Conservation (phyloP, 1,139 yeast species). For the Yamadazyma taylorii region DNA sequence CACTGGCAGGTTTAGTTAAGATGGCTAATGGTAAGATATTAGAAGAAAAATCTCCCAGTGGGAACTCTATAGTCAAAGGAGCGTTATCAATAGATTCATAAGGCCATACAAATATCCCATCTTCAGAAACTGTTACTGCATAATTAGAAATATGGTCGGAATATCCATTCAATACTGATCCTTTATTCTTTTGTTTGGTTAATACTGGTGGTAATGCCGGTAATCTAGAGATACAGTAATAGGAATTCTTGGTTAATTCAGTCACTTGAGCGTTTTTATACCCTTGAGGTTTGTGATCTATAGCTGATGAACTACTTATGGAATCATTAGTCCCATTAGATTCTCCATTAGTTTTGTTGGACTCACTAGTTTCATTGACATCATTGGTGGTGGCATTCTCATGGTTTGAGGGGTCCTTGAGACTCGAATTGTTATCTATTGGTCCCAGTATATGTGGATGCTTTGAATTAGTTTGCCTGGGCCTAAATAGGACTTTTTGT, state of each 20-base stretch:
- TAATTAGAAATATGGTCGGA: slow-evolving; percentile 55
- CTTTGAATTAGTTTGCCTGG: slow-evolving; percentile 10
- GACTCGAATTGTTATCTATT: too few species aligned
- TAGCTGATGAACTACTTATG: too few species aligned
- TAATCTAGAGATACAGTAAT: slow-evolving; percentile 45
- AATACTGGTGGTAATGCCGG: slow-evolving; percentile 41
- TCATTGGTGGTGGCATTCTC: too few species aligned
- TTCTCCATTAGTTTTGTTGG: too few species aligned
- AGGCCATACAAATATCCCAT: slow-evolving; percentile 67
- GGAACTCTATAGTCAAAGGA: slow-evolving; percentile 58
- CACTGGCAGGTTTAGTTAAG: slow-evolving; percentile 65
- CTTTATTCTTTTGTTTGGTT: not conserved
- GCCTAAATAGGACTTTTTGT: slow-evolving; percentile 12
- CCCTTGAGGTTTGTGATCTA: too few species aligned
- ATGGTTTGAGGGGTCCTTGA: too few species aligned
- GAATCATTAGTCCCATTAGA: too few species aligned
- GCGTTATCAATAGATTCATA: slow-evolving; percentile 59
- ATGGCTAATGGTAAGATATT: slow-evolving; percentile 51
- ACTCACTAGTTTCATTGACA: too few species aligned
- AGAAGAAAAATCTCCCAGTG: slow-evolving; percentile 13
- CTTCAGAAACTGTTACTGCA: slow-evolving; percentile 53
- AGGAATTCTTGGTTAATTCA: slow-evolving; percentile 63
- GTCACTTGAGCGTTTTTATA: too few species aligned
- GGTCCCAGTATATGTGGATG: not conserved
- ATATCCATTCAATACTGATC: slow-evolving; percentile 42